A percentile compares a stretch with the other conserved stretches of the same genome.
Evolutionary conservation across 1,284 basidiomycete species (phyloP).

Genomic region (Microbotryomycetes sp.): DNA sequence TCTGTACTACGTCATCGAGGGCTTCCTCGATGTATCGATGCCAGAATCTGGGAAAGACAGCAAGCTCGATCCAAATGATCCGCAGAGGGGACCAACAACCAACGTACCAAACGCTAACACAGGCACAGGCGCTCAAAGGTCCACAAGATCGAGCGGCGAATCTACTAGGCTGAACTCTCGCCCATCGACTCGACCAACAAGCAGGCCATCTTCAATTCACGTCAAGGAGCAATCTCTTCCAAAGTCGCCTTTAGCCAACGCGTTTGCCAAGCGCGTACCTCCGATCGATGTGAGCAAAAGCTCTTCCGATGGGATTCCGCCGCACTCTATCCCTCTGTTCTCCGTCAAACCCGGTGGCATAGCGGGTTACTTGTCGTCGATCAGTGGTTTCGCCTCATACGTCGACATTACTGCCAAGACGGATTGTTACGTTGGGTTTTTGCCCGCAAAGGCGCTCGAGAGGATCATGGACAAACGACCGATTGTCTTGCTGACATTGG

Average conservation of each 20-base stretch:
- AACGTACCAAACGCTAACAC: neutral
- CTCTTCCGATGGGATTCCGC: neutral
- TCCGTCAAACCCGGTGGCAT: constrained; percentile 97
- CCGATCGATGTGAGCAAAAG: neutral
- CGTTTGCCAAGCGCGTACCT: neutral
- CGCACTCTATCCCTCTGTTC: constrained; percentile 52
- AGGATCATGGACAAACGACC: constrained; percentile 85
- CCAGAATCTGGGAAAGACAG: constrained; percentile 46
- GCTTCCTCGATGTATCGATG: constrained; percentile 84
- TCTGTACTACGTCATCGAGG: constrained; percentile 96
- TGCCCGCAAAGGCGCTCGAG: constrained; percentile 82
- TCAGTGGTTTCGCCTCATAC: constrained; percentile 86
- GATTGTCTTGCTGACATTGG: constrained; percentile 91
- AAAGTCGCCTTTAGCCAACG: neutral
- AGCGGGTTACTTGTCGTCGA: constrained; percentile 91
- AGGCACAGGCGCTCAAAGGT: neutral
- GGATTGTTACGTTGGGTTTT: constrained; percentile 90
- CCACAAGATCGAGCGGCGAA: neutral
- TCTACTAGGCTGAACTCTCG: neutral
- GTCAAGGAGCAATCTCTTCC: neutral
- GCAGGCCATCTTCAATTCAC: neutral
- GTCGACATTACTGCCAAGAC: constrained; percentile 96
- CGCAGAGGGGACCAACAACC: neutral
- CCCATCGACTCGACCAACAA: neutral
- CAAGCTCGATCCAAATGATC: neutral